These are phyloP conservation scores for Xerocomellus intermedius DNA, from an alignment of 768 basidiomycete species.

Conservation along the genomic window DNA sequence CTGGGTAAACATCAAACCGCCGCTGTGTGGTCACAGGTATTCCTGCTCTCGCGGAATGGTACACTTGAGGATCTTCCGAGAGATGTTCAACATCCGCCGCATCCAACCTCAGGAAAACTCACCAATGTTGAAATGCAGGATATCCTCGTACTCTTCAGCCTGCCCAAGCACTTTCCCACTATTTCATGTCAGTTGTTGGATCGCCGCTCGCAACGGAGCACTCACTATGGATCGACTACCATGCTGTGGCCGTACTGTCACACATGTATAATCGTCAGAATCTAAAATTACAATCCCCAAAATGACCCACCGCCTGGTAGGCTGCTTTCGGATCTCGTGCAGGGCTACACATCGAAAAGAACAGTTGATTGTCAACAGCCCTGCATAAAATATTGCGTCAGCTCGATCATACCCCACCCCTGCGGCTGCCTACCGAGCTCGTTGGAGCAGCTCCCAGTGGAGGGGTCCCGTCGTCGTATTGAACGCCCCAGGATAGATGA, in stretches of 20 bases:
- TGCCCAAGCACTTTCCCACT: conserved; percentile 77
- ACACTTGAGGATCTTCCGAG: conserved; percentile 57
- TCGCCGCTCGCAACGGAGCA: conserved; percentile 5
- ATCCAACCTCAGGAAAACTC: conserved; percentile 28
- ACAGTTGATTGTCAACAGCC: conserved; percentile 97
- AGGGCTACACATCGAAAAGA: conserved; percentile 92
- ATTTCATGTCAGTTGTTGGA: conserved; percentile 9
- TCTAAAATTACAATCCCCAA: not conserved
- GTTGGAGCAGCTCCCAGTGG: conserved; percentile 92
- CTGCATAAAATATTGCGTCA: conserved; percentile 39
- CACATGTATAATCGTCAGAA: not conserved
- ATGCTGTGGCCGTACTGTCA: conserved; percentile 85
- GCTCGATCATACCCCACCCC: not conserved
- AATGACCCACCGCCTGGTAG: conserved; percentile 78
- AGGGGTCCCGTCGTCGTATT: conserved; percentile 93
- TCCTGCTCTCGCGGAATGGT: conserved; percentile 68
- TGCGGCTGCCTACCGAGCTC: conserved; percentile 56
- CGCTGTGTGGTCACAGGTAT: conserved; percentile 93
- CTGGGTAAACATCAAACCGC: conserved; percentile 88
- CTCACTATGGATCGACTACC: conserved; percentile 88
- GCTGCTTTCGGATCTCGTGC: conserved; percentile 78
- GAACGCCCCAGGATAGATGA: conserved; percentile 95
- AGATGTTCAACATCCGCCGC: not conserved
- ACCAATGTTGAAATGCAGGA: conserved; percentile 83
- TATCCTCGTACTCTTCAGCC: conserved; percentile 74